Evolutionary conservation across 441 rosid species (phyloP), one percentile per base, ranked within the genome.

Genomic region (Pelargonium australe): DNA sequence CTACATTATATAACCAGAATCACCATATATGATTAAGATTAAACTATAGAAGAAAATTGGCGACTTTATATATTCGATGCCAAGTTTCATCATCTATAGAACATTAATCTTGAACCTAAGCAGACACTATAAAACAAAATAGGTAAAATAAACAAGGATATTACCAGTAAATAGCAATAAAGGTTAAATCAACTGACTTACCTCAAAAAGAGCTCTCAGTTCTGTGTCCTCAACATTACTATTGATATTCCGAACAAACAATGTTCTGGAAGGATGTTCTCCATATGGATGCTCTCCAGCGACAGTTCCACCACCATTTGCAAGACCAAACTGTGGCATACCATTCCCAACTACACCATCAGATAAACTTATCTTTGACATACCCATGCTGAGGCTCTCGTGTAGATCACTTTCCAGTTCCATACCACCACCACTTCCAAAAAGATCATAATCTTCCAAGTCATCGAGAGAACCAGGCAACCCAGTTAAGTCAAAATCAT

Each of bases 261-360:
- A 71, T 47, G 97, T 91, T 77, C 97, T 84, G 17, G 97, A 91
- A 79, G 95, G 97, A 77, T 91, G 95, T 79, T 91, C 97, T 49
- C 95, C 97, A 57, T 83, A 87, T 5, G 97, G 97, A 78, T 91
- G 93, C 57, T 91, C 97, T 63, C 93, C 91, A 58, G 28, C 63
- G 23, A 58, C 13, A 20, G 86, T 76, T 57, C 86, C 93, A 62
- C 74, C 70, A 44, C 86, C 88, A 81, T 84, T 90, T 40, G 92
- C 40, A 31, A 84, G 77, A 78, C 77, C 75, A 66, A 78, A 88
- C 9, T 77, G 95, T 47, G 82, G 79, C 71, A 87, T 69, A 11
- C 85, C 85, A 76, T 84, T 86, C 66, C 83, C 78, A 73, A 79
- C 63, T 73, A 80, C 63, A 37, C 82, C 86, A 60, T 85, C 96